Conservation (phyloP, 2,329 filamentous ascomycete genomes). For the Corynespora cassiicola region DNA sequence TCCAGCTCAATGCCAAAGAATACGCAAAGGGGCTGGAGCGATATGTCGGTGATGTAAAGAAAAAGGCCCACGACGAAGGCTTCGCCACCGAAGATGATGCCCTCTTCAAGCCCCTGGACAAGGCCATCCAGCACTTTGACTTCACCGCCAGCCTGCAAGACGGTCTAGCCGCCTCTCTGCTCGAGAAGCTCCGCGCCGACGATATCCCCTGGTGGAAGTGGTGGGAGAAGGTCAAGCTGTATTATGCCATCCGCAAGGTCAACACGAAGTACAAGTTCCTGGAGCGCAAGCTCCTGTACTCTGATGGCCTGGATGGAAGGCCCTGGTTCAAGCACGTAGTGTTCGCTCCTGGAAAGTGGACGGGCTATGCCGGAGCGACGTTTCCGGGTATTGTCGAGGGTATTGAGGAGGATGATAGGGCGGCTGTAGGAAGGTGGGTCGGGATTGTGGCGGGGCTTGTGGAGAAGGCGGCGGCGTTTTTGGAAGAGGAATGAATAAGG, state of each 20-base stretch:
- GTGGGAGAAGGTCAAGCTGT: constrained; percentile 70
- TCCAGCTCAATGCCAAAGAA: constrained; percentile 55
- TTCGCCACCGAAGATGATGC: constrained; percentile 24
- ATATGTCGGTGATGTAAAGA: constrained; percentile 52
- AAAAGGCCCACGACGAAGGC: constrained; percentile 28
- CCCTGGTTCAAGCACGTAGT: constrained; percentile 95
- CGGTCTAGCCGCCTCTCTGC: constrained; percentile 54
- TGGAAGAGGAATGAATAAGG: constrained; percentile 30
- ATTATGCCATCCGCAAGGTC: constrained; percentile 66
- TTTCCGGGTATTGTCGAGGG: constrained; percentile 71
- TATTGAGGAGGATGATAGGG: constrained; percentile 58
- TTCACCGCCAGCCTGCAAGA: constrained; percentile 60
- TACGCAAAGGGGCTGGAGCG: constrained; percentile 50
- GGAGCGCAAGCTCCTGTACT: constrained; percentile 80
- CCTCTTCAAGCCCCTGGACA: constrained; percentile 55
- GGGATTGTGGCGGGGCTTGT: constrained; percentile 47
- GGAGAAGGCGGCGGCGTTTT: constrained; percentile 39
- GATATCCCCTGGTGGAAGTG: constrained; percentile 80
- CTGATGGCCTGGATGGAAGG: constrained; percentile 77
- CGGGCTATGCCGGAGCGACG: constrained; percentile 80
- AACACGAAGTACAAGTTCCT: constrained; percentile 86
- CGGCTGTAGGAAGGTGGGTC: constrained; percentile 49
- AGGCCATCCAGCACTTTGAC: constrained; percentile 56
- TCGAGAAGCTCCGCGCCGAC: constrained; percentile 54
- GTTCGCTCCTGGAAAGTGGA: constrained; percentile 91